Base-by-base conservation (phyloP, 2,329 filamentous ascomycete species). In the Salinomyces thailandicus region DNA sequence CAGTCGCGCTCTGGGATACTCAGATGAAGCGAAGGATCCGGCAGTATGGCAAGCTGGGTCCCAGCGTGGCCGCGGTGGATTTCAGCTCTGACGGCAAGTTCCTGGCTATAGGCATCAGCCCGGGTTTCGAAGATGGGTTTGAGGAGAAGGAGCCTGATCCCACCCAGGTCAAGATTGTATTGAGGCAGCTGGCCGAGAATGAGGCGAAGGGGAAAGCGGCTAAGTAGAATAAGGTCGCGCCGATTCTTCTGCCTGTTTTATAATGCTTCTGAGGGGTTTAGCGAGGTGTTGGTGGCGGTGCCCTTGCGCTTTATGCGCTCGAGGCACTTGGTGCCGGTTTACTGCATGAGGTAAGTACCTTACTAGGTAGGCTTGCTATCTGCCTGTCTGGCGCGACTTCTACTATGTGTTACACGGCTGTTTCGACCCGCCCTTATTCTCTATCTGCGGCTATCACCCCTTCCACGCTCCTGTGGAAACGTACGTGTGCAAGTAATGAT, bases 1-100 rank as follows among this genome's bases (percentile, higher is more conserved):
- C 87, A 6, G 85, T 94, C n/a, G 84, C 85, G 4, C 64, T 95
- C 29, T 95, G 87, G 87, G 87, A 95, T 58, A 86, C 83, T 7
- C 79, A 86, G 51, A 83, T 84, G 38, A 95, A 94, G 75, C 73
- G 86, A 52, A 75, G 87, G 58, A 83, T 95, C 60, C 75, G 85
- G 55, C 84, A 93, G 57, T 94, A 94, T 60, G 84, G 86, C 52
- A 82, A 83, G 54, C 85, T 87, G 39, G 72, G 79, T 12, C 77
- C 85, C 29, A 85, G 79, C 52, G 76, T 95, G 5, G 79, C 83
- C 7, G 79, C 81, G 0, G 63, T 93, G 42, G 74, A 75, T 1
- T 95, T 94, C 58, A 85, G 79, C 26, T 67, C 65, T 1, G 79
- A 91, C 51, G 87, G 87, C 5, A 81, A 73, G 49, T 81, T 78